Percentiles rank a stretch among this genome's conserved stretches.
phyloP scores from a whole-genome alignment of 1,284 basidiomycete species.

The Heterobasidion annosum region DNA sequence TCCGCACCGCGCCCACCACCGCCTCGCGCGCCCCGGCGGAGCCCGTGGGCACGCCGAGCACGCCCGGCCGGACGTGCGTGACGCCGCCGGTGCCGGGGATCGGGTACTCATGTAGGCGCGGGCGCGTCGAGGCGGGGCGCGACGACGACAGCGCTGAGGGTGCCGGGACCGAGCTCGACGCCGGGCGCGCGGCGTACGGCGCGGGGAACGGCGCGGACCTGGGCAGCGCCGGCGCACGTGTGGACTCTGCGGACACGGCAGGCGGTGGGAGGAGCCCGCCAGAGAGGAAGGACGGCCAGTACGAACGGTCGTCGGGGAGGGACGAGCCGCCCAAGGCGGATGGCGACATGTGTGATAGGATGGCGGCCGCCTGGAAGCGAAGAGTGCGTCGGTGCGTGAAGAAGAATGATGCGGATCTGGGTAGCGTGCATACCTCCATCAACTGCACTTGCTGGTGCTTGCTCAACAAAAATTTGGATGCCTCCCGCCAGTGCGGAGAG shows the following conservation, averaged over 20 bases:
- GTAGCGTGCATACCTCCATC: slow-evolving; percentile 56
- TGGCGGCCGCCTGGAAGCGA: slow-evolving; percentile 74
- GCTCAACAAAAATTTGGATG: slow-evolving; percentile 86
- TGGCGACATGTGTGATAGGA: slow-evolving; percentile 77
- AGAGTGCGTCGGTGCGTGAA: not conserved
- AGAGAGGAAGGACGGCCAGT: slow-evolving; percentile 75
- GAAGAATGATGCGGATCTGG: not conserved
- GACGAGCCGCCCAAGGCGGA: slow-evolving; percentile 60
- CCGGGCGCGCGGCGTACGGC: slow-evolving; percentile 15
- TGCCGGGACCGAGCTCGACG: slow-evolving; percentile 35
- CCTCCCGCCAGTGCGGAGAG: slow-evolving; percentile 94
- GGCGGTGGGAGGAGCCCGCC: slow-evolving; percentile 58
- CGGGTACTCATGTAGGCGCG: slow-evolving; percentile 57
- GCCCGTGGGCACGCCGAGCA: slow-evolving; percentile 37
- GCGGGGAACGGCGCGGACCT: not conserved
- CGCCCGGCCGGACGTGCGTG: slow-evolving; percentile 50
- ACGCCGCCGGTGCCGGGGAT: slow-evolving; percentile 32
- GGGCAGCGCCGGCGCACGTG: slow-evolving; percentile 10
- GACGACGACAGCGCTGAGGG: slow-evolving; percentile 12
- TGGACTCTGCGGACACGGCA: slow-evolving; percentile 17
- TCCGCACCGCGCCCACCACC: slow-evolving; percentile 7
- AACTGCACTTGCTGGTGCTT: slow-evolving; percentile 99
- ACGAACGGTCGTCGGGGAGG: slow-evolving; percentile 85
- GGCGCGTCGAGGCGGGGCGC: slow-evolving; percentile 34
- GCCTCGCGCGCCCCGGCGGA: slow-evolving; percentile 6